Base-by-base conservation (phyloP, 2,329 filamentous ascomycete species). In the Xylariales sp. region DNA sequence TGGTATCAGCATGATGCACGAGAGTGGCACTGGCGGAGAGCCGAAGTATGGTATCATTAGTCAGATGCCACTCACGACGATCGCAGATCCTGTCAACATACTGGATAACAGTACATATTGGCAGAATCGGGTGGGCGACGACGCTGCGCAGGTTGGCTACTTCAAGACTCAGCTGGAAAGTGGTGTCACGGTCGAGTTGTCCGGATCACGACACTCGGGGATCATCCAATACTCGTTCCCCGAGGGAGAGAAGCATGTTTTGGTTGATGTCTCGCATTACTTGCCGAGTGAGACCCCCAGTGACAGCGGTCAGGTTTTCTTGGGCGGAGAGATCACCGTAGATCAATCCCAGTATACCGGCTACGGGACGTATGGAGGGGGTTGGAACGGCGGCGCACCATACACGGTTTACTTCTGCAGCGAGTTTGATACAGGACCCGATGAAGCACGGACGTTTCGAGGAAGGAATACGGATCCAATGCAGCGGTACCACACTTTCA, bases 261-360 rank as follows among this genome's bases (percentile, higher is more conserved):
- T 74, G 3, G 64, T 74, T 1, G 70, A 74, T 53, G 61, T 73
- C 4, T 71, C 69, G 2, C 71, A 74, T 51, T 61, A 65, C 21
- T 56, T 74, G 25, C 64, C 67, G 4, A 69, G 65, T 18, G 69
- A 62, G 31, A 52, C 66, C 21, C 66, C 66, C 8, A 50, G 64
- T 19, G 64, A 64, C 0, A 65, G 67, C 48, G 61, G 63, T 18
- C 71, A 74, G 48, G 51, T 60, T 11, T 74, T 72, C 48, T 57
- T 65, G n/a, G 60, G 61, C 27, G 71, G 70, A 0, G 60, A 61
- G 20, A 62, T 74, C 31, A 57, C 52, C 4, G 45, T 69, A 5
- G 59, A 62, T 15, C 38, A 45, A 1, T 63, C 69, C 43, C 65
- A 64, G 37, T 74, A 73, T 47, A 63, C 66, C 40, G 71, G 70